Evolutionary conservation across 768 basidiomycete genomes (phyloP), one percentile per base, ranked within the genome.

Genomic region (Tremella mesenterica): DNA sequence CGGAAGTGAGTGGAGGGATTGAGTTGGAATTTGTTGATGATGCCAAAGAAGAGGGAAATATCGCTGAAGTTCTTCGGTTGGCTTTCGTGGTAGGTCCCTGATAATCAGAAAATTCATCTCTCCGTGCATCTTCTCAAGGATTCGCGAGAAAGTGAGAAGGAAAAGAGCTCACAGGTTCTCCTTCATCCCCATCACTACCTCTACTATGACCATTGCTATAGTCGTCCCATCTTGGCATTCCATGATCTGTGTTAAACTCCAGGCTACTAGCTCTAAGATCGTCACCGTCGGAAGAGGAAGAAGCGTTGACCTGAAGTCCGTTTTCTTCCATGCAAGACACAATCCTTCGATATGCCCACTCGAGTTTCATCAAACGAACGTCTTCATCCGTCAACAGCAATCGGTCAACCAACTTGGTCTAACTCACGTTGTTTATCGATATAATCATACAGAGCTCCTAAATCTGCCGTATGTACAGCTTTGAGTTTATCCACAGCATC

Each of bases 371-470:
- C 31, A 73, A 57, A 8, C 71, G 59, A 38, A 70, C 69, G 28
- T 73, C 71, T 72, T 29, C 3, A 6, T 25, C 16, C 47, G 25
- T 52, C 34, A 56, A 50, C 55, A 21, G 2, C 7, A 21, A 3
- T 10, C 44, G 10, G 21, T 10, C 14, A 28, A 20, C 36, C 18
- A 2, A 4, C 21, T 38, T 6, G 12, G 4, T 14, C 30, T n/a
- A 2, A 53, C 70, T 63, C 52, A 72, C 70, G 67, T 30, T 67
- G 71, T 38, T 70, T 67, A 3, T 47, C 48, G 14, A 73, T 64
- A 29, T 64, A 34, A 28, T 67, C 69, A 54, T 54, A 58, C 29
- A 73, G 44, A 26, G 52, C 59, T 12, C 63, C 56, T 6, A 62
- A 46, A 23, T 61, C 41, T 12, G 48, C 36, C 7, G 46, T 31